phyloP scores from a whole-genome alignment of 768 basidiomycete species.

The Tephrocybe sp. region DNA sequence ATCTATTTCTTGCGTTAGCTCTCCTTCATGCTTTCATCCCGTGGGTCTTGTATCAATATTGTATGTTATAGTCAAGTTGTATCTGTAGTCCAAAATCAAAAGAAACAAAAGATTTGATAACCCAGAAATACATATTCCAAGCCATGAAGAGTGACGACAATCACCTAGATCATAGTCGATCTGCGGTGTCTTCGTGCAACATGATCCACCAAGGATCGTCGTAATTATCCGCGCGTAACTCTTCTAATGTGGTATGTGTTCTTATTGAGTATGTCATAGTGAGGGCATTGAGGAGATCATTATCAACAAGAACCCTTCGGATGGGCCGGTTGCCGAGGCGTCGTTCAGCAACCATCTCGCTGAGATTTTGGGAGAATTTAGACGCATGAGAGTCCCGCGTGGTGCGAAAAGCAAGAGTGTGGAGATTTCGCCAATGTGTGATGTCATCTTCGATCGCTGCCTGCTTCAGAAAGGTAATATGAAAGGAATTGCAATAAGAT shows the following conservation, averaged over 20 bases:
- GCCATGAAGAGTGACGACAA: too few relatives aligned
- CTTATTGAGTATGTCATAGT: constrained; percentile 5
- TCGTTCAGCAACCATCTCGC: constrained; percentile 19
- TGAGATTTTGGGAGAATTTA: constrained; percentile 19
- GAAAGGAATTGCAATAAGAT: constrained; percentile 22
- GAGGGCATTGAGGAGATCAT: constrained; percentile 22
- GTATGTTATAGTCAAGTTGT: background rate
- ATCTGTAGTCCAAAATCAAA: background rate
- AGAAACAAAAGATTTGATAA: background rate
- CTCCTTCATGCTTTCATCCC: background rate
- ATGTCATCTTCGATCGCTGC: constrained; percentile 17
- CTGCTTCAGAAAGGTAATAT: constrained; percentile 17
- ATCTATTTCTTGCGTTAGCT: background rate
- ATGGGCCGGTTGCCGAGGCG: constrained; percentile 17
- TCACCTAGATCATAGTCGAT: constrained; percentile 9
- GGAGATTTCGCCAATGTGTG: constrained; percentile 21
- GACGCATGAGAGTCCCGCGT: constrained; percentile 21
- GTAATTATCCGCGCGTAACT: constrained; percentile 23
- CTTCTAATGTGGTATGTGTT: constrained; percentile 13
- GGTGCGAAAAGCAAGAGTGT: constrained; percentile 29
- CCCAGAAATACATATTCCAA: too few relatives aligned
- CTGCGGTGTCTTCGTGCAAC: constrained; percentile 11
- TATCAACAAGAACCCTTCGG: constrained; percentile 26
- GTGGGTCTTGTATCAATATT: background rate
- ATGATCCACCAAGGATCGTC: constrained; percentile 32